These are phyloP conservation scores for Capsicum pubescens DNA, from an alignment of 257 asterid genomes.

Conservation along the genomic window DNA sequence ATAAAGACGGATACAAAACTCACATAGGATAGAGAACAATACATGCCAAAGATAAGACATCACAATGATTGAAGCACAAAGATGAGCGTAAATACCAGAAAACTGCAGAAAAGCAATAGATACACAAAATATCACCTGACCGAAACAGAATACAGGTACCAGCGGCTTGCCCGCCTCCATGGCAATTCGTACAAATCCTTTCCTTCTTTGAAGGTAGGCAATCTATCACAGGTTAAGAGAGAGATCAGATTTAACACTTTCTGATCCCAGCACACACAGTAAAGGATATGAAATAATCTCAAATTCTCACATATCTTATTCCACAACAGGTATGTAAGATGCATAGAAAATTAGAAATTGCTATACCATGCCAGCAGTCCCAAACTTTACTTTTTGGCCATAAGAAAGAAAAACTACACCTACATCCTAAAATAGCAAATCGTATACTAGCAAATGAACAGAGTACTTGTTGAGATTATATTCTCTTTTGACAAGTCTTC, in stretches of 20 bases:
- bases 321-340: neutral
- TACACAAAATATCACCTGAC: constrained; percentile 65
- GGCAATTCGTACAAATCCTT: constrained; percentile 89
- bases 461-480: neutral
- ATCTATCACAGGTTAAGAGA: constrained; percentile 45
- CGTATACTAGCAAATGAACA: neutral
- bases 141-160: constrained; percentile 98
- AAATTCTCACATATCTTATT: neutral
- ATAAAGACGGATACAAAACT: neutral
- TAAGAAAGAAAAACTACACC: neutral
- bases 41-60: neutral
- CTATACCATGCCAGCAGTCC: neutral
- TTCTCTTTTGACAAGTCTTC: neutral
- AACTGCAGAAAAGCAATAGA: constrained; percentile 20
- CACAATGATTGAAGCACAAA: neutral
- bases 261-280: neutral
- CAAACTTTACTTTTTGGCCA: neutral
- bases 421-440: neutral
- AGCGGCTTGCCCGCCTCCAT: constrained; percentile 88
- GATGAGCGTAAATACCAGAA: neutral
- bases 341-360: neutral
- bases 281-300: neutral
- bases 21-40: neutral
- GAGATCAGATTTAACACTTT: constrained; percentile 25
- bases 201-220: constrained; percentile 69